Conservation (phyloP, 2,329 filamentous ascomycete genomes). For the Aspergillus uvarum region DNA sequence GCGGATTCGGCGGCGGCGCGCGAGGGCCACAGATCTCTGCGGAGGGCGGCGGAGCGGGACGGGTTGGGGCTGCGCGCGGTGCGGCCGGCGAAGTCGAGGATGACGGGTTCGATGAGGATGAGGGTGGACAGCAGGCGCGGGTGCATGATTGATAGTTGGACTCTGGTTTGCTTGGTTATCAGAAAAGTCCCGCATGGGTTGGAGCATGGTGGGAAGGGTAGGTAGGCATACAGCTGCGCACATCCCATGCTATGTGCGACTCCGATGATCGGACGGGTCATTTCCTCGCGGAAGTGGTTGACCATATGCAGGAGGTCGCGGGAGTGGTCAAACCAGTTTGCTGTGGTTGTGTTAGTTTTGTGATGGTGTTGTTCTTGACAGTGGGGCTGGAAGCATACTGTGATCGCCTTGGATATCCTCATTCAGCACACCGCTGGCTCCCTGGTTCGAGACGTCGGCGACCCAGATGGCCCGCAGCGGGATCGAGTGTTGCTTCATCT, state of each 20-base stretch:
- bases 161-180: constrained; percentile 17
- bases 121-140: constrained; percentile 72
- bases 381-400: constrained; percentile 47
- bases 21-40: constrained; percentile 72
- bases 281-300: constrained; percentile 33
- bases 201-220: not conserved
- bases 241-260: constrained; percentile 85
- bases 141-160: constrained; percentile 68
- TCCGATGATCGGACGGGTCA: constrained; percentile 65
- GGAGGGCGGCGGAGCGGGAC: not conserved
- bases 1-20: constrained; percentile 55
- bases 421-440: constrained; percentile 71
- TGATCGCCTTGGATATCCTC: constrained; percentile 72
- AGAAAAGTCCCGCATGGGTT: not conserved
- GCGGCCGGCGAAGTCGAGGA: constrained; percentile 5
- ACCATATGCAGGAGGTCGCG: constrained; percentile 68
- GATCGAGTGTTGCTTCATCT: not conserved
- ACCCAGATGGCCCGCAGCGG: constrained; percentile 64
- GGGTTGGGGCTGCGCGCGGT: constrained; percentile 4
- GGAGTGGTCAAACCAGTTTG: constrained; percentile 70
- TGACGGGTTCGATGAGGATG: constrained; percentile 65
- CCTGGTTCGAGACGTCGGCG: constrained; percentile 75
- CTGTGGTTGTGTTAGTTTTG: constrained; percentile 3
- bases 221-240: constrained; percentile 51
- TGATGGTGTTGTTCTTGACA: not conserved